phyloP scores from a whole-genome alignment of 2,329 filamentous ascomycete species.

The Colletotrichum noveboracense region DNA sequence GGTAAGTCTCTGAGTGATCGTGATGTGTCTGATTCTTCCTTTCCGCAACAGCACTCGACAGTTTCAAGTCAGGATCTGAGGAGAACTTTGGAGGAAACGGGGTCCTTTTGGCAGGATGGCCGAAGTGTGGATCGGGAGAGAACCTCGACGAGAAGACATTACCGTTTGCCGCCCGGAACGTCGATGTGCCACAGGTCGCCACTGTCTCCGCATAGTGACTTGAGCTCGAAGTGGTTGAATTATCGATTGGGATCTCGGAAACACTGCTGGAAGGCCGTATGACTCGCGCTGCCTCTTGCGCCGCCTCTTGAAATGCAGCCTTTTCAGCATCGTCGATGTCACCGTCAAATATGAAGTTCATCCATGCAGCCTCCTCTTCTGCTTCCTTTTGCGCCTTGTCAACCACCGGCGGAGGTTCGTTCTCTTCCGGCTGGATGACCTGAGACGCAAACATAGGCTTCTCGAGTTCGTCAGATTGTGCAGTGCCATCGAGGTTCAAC shows the following conservation, averaged over 20 bases:
- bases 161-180: not conserved
- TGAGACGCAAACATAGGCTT: not conserved
- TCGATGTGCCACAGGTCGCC: not conserved
- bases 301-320: not conserved
- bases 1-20: not conserved
- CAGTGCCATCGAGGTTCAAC: not conserved
- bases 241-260: no score
- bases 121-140: not conserved
- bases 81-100: not conserved
- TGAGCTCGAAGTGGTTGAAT: not conserved
- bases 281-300: not conserved
- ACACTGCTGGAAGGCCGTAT: constrained; percentile 2
- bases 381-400: not conserved
- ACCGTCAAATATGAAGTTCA: constrained; percentile 16
- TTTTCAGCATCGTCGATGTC: not conserved
- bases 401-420: not conserved
- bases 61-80: not conserved
- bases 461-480: not conserved
- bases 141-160: not conserved
- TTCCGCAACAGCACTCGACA: not conserved
- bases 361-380: not conserved
- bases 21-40: not conserved
- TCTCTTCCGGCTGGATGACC: not conserved
- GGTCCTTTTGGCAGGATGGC: not conserved
- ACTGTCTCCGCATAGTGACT: not conserved